phyloP scores from a whole-genome alignment of 768 basidiomycete genomes.

The Pulveroboletus sp. region DNA sequence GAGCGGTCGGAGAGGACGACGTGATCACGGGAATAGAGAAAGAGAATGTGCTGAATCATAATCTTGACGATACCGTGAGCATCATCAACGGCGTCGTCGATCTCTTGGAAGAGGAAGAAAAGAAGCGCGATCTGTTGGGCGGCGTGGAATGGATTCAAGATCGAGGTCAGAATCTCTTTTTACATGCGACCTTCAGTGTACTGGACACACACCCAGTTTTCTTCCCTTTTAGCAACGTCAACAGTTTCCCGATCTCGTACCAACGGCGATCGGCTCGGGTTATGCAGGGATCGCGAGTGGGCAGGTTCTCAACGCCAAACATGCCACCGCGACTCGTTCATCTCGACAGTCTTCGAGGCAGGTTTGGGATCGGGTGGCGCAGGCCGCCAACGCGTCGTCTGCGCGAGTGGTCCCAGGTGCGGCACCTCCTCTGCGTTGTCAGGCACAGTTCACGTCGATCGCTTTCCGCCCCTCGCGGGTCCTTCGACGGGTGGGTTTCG shows the following conservation, averaged over 20 bases:
- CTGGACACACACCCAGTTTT: too few relatives aligned
- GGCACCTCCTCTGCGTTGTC: conserved; percentile 29
- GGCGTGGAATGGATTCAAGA: conserved; percentile 80
- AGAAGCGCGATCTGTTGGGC: conserved; percentile 68
- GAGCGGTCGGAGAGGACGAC: conserved; percentile 42
- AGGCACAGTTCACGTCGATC: conserved; percentile 11
- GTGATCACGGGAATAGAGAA: conserved; percentile 46
- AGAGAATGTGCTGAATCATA: conserved; percentile 59
- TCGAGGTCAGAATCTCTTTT: conserved; percentile 67
- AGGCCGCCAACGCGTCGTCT: conserved; percentile 57
- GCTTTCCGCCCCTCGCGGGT: conserved; percentile 31
- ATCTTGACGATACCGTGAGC: conserved; percentile 70
- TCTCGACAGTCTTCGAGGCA: conserved; percentile 57
- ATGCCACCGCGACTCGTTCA: conserved; percentile 58
- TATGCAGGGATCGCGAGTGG: conserved; percentile 81
- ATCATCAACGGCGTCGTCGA: conserved; percentile 73
- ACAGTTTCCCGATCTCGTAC: conserved; percentile 77
- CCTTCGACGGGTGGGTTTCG: conserved; percentile 26
- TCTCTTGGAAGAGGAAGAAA: conserved; percentile 78
- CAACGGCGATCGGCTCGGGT: conserved; percentile 53
- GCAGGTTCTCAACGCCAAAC: conserved; percentile 79
- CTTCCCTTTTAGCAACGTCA: conserved; percentile 59
- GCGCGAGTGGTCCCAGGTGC: conserved; percentile 22
- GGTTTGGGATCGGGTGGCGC: conserved; percentile 85
- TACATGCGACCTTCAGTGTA: too few relatives aligned